A percentile compares a stretch with the other conserved stretches of the same genome.
Conservation (phyloP, 805 yeast genomes). For the Candida jianshihensis region DNA sequence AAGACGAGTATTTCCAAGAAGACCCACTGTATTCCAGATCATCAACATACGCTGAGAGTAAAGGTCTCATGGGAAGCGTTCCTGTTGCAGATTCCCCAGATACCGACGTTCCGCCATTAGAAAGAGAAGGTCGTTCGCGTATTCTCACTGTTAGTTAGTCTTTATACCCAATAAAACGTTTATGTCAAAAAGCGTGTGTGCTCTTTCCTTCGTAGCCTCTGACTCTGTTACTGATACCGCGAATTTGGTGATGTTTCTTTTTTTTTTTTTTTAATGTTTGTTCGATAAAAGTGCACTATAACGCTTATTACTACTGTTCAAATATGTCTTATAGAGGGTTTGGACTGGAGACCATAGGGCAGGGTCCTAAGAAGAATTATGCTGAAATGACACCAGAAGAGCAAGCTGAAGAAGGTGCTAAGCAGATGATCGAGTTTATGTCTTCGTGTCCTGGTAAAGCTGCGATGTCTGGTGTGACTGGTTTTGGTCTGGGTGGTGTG, state of each 20-base stretch:
- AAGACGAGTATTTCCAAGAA: slow-evolving; percentile 79
- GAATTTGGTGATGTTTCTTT: no score
- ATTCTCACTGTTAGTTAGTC: slow-evolving; percentile 11
- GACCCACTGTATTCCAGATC: slow-evolving; percentile 66
- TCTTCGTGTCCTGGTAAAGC: slow-evolving; percentile 94
- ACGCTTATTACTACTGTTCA: no score
- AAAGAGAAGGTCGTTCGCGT: slow-evolving; percentile 62
- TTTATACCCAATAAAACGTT: neutral
- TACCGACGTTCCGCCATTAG: slow-evolving; percentile 64
- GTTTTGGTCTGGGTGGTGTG: slow-evolving; percentile 91
- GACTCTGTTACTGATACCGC: neutral
- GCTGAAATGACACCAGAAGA: slow-evolving; percentile 83
- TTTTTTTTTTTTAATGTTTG: no score
- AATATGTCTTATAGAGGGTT: slow-evolving; percentile 34
- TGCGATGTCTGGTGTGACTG: slow-evolving; percentile 85
- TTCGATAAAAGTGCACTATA: no score
- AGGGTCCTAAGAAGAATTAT: slow-evolving; percentile 40
- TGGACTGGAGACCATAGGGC: slow-evolving; percentile 32
- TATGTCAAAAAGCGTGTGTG: no score
- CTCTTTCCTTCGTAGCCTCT: no score
- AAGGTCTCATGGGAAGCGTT: slow-evolving; percentile 90
- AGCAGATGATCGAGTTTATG: slow-evolving; percentile 76
- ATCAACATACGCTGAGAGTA: slow-evolving; percentile 76
- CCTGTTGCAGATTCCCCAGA: slow-evolving; percentile 54
- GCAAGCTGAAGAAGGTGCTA: slow-evolving; percentile 87